Evolutionary conservation across 1,284 basidiomycete species (phyloP).

Genomic region (Erythrobasidium hasegawianum): DNA sequence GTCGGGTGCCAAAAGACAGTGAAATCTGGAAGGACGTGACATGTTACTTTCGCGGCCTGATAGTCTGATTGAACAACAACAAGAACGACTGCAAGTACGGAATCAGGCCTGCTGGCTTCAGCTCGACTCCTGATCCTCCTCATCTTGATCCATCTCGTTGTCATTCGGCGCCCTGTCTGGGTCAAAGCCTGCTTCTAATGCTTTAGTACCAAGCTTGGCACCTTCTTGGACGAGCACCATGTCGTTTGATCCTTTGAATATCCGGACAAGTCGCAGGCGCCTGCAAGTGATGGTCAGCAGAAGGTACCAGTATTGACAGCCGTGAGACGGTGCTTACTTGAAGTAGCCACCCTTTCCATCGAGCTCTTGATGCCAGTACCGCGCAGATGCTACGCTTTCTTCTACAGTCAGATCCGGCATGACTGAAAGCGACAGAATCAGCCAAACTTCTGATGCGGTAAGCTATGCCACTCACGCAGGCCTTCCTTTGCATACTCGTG

Average conservation of each 20-base stretch:
- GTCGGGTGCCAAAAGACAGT: too few species aligned
- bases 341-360: conserved; percentile 31
- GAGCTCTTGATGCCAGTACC: conserved; percentile 19
- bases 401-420: conserved; percentile 14
- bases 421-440: conserved; percentile 9
- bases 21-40: too few species aligned
- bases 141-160: neutral
- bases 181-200: conserved; percentile 11
- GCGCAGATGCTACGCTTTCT: conserved; percentile 17
- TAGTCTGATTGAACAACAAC: neutral
- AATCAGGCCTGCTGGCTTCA: too few species aligned
- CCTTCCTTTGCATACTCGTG: conserved; percentile 28
- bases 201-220: conserved; percentile 5
- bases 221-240: conserved; percentile 23
- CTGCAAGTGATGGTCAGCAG: neutral
- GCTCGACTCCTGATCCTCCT: neutral
- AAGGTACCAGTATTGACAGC: too few species aligned
- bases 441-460: neutral
- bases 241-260: conserved; percentile 20
- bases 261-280: conserved; percentile 24
- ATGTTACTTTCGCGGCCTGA: too few species aligned
- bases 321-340: neutral
- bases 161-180: neutral
- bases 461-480: conserved; percentile 4
- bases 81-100: too few species aligned